phyloP scores from a whole-genome alignment of 192 early-diverging fungal genomes.

The Mortierella claussenii region DNA sequence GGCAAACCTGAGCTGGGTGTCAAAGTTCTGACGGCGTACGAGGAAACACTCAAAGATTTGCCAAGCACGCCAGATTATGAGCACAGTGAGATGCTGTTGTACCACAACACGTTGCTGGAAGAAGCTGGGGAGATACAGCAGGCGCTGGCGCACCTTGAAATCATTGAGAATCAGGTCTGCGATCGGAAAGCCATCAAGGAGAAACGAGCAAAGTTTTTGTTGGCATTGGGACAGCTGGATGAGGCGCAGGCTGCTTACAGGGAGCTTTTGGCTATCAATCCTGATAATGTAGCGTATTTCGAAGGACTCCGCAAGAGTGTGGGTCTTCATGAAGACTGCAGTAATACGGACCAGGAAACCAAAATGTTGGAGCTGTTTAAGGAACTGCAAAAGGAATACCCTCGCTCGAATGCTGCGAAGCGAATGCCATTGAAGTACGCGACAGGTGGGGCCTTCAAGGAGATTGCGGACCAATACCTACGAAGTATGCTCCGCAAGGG shows the following conservation, averaged over 20 bases:
- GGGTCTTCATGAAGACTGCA: constrained; percentile 50
- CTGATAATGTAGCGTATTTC: constrained; percentile 82
- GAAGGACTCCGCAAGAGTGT: constrained; percentile 68
- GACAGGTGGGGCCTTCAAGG: constrained; percentile 70
- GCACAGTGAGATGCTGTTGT: constrained; percentile 86
- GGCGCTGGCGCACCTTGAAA: constrained; percentile 82
- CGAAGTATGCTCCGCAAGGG: constrained; percentile 86
- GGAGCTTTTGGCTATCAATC: constrained; percentile 80
- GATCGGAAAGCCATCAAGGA: constrained; percentile 83
- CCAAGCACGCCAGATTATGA: constrained; percentile 66
- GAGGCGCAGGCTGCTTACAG: constrained; percentile 83
- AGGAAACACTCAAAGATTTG: constrained; percentile 67
- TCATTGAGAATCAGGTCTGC: constrained; percentile 76
- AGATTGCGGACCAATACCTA: constrained; percentile 72
- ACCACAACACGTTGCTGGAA: constrained; percentile 87
- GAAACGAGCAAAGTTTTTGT: constrained; percentile 74
- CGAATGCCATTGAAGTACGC: constrained; percentile 81
- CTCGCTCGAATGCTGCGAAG: constrained; percentile 84
- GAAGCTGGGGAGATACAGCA: constrained; percentile 79
- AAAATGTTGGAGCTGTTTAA: constrained; percentile 38
- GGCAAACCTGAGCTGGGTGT: constrained; percentile 78
- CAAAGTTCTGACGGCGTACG: constrained; percentile 74
- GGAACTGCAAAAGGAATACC: constrained; percentile 73
- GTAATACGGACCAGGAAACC: constrained; percentile 41
- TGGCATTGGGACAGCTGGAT: constrained; percentile 72